A percentile compares a stretch with the other conserved stretches of the same genome.
These are phyloP conservation scores for Carex arenaria DNA, from an alignment of 202 grass and related monocot genomes.

Conservation along the genomic window DNA sequence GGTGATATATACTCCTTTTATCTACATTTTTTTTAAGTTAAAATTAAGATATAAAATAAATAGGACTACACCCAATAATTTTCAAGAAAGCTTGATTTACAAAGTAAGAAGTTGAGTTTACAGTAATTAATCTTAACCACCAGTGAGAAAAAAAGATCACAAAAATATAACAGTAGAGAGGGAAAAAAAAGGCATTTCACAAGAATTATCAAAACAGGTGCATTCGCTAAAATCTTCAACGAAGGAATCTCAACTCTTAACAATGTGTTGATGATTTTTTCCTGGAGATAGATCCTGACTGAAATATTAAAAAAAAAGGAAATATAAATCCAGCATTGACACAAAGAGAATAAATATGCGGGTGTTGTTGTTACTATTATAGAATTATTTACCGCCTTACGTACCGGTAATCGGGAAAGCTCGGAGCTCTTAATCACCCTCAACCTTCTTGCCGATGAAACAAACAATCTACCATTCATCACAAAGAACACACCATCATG, in stretches of 20 bases:
- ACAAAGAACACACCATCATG: not conserved
- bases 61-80: not conserved
- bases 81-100: conserved; percentile 14
- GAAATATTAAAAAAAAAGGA: conserved; percentile 1
- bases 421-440: conserved; percentile 92
- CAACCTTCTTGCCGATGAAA: conserved; percentile 69
- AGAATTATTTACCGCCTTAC: not conserved
- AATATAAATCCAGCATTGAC: not conserved
- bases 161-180: not conserved
- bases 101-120: not conserved
- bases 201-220: not conserved
- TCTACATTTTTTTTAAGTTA: not conserved
- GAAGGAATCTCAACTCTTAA: not conserved
- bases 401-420: conserved; percentile 51
- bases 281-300: conserved; percentile 27
- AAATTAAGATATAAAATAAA: not conserved
- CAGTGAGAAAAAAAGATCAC: not conserved
- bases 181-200: not conserved
- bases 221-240: not conserved
- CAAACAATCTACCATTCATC: conserved; percentile 60
- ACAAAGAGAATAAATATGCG: not conserved
- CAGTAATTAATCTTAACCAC: not conserved
- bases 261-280: conserved; percentile 25
- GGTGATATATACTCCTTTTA: not conserved
- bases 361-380: not conserved